These are phyloP conservation scores for Epichloe scottii DNA, from an alignment of 2,329 filamentous ascomycete species.

Conservation along the genomic window DNA sequence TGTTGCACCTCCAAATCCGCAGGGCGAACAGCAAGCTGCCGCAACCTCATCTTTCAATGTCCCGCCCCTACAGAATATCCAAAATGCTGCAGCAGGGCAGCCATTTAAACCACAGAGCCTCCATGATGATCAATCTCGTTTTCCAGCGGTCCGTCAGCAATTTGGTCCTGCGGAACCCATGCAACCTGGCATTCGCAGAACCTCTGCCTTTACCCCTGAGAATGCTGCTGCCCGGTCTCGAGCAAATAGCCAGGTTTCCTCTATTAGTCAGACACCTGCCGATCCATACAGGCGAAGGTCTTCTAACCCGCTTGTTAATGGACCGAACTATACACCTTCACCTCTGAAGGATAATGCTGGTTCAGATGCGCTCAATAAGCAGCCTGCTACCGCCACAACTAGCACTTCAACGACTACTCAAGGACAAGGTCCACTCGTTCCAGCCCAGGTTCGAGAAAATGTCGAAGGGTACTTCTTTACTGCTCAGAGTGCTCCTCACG, in stretches of 20 bases:
- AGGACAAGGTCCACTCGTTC: constrained; percentile 3
- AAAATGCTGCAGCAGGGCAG: background rate
- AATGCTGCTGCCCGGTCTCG: constrained; percentile 8
- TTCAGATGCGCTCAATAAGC: background rate
- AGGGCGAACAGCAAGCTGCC: background rate
- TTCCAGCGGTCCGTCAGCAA: background rate
- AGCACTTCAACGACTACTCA: background rate
- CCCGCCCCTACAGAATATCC: background rate
- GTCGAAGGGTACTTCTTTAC: constrained; percentile 3
- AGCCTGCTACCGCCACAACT: background rate
- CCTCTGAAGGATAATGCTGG: constrained; percentile 1
- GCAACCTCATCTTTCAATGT: background rate
- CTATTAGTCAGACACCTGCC: constrained; percentile 8
- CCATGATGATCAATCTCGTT: background rate
- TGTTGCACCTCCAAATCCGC: background rate
- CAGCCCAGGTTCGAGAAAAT: constrained; percentile 2
- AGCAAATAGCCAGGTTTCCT: constrained; percentile 8
- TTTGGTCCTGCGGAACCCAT: background rate
- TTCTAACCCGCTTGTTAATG: constrained; percentile 3
- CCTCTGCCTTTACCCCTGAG: constrained; percentile 4
- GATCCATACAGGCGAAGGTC: constrained; percentile 8
- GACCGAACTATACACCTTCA: constrained; percentile 3
- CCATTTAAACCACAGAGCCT: constrained; percentile 3
- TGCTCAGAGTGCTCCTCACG: background rate
- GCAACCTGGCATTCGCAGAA: constrained; percentile 2